These are phyloP conservation scores for Trametes villosa DNA, from an alignment of 768 basidiomycete species.

Conservation along the genomic window DNA sequence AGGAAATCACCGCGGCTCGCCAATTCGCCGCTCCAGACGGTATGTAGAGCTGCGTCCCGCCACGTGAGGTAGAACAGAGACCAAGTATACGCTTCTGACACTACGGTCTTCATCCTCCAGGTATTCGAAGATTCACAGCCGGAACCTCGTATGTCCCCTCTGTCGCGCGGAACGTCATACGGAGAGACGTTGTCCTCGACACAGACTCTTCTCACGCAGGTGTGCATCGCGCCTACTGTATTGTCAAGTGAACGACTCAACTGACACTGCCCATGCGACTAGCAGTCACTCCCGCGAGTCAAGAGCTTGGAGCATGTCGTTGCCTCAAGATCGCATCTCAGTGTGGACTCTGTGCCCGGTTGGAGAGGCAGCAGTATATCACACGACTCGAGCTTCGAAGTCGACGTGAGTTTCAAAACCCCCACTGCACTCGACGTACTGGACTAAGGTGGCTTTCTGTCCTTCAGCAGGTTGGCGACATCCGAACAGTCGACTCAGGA, in stretches of 20 bases:
- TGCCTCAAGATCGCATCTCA: not conserved
- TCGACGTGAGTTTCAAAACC: slow-evolving; percentile 40
- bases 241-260: no score
- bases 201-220: not conserved
- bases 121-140: no score
- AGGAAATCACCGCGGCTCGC: no score
- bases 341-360: not conserved
- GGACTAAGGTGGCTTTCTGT: not conserved
- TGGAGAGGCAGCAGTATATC: not conserved
- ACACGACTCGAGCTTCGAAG: slow-evolving; percentile 43
- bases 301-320: not conserved
- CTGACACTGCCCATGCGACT: not conserved
- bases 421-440: no score
- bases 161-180: not conserved
- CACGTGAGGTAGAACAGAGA: no score
- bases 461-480: slow-evolving; percentile 45
- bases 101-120: not conserved
- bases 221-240: not conserved
- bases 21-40: no score
- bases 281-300: slow-evolving; percentile 1
- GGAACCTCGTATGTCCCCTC: not conserved
- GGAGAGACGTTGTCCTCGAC: slow-evolving; percentile 5
- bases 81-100: no score
- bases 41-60: no score
- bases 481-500: slow-evolving; percentile 47